A percentile compares a stretch with the other conserved stretches of the same genome.
Evolutionary conservation across 2,329 filamentous ascomycete genomes (phyloP).

Genomic region (Periconia sp.): DNA sequence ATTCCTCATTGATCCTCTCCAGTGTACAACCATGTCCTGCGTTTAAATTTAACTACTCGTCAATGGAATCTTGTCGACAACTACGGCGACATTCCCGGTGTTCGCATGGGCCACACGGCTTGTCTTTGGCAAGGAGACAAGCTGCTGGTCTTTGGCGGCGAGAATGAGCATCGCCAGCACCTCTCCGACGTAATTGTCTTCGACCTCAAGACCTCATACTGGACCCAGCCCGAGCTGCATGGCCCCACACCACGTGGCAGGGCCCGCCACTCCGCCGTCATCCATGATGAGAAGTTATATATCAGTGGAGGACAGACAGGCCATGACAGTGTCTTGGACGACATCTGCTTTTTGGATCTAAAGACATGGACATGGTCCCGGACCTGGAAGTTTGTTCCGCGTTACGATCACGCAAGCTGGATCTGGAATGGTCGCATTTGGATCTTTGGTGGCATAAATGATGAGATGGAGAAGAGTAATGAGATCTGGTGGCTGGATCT

Average conservation of each 20-base stretch:
- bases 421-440: constrained; percentile 92
- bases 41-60: constrained; percentile 82
- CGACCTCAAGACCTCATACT: constrained; percentile 90
- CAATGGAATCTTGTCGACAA: constrained; percentile 98
- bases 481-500: constrained; percentile 98
- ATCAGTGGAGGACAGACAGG: constrained; percentile 95
- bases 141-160: constrained; percentile 94
- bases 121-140: constrained; percentile 94
- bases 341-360: constrained; percentile 94
- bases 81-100: constrained; percentile 96
- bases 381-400: constrained; percentile 91
- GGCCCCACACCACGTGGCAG: constrained; percentile 87
- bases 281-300: constrained; percentile 96
- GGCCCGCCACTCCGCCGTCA: constrained; percentile 89
- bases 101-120: constrained; percentile 96
- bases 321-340: constrained; percentile 90
- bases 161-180: constrained; percentile 96
- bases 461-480: constrained; percentile 95
- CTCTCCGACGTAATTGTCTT: constrained; percentile 96
- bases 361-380: constrained; percentile 98
- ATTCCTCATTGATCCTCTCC: constrained; percentile 6
- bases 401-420: constrained; percentile 95
- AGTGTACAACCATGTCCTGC: constrained; percentile 97
- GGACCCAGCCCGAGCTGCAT: constrained; percentile 88
- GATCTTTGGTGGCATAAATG: constrained; percentile 94